Base-by-base conservation (phyloP, 2,329 filamentous ascomycete genomes). In the Penicillium digitatum region DNA sequence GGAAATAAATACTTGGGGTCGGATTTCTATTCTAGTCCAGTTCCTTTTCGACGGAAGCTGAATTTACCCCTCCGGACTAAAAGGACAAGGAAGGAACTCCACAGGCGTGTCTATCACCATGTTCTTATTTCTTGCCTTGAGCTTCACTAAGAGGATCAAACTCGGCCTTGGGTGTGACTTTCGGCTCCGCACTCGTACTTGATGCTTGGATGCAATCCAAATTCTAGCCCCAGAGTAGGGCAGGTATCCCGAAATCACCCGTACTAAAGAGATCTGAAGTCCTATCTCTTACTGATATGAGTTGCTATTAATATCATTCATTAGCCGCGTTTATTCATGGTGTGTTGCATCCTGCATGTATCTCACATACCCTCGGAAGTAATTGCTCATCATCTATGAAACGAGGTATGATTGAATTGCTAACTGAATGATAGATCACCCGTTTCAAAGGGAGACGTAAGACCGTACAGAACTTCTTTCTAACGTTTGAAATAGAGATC, bases 221-320 rank as follows among this genome's bases (percentile, higher is more conserved):
- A 27, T 35, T 47, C 22, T 47, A 47, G 31, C 16, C 22, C 31
- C 26, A 12, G 20, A 14, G 3, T n/a, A 35, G 12, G 31, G n/a
- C 3, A 12, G 1, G 22, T 26, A 16, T 20, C 32, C 45, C 11
- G n/a, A 20, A 6, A 43, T 8, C n/a, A 32, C 8, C 16, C 4
- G 26, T 22, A 40, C 9, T 18, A 29, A 22, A n/a, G 29, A 16
- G 7, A 40, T 16, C 11, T 11, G 16, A 40, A 40, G 12, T 16
- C n/a, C 9, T 16, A 14, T 22, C 20, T 52, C 18, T 14, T 10
- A 16, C 24, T 32, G 39, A 20, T 18, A 34, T 5, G 8, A 10
- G 31, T 31, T 34, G 34, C 50, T 48, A 48, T 39, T 34, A 52
- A 52, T 52, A 52, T 27, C 38, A 1, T 20, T 52, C 34, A 48